Evolutionary conservation across 2,329 filamentous ascomycete species (phyloP).

Genomic region (Phialemonium atrogriseum): DNA sequence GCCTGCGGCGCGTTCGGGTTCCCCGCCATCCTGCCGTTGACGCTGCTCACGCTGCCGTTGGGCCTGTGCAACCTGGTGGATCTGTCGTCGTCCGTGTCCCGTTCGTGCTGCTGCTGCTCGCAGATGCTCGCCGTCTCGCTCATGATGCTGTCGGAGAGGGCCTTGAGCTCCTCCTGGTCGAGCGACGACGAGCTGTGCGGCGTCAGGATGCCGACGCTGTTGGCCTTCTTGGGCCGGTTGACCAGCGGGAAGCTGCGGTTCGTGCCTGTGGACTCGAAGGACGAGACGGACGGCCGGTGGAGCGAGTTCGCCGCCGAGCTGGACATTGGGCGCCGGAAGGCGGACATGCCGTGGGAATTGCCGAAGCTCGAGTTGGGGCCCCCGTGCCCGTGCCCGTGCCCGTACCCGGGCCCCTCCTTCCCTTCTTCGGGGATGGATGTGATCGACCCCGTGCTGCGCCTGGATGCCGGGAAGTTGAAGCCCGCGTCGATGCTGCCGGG

Average conservation of each 20-base stretch:
- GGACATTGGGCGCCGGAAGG: constrained; percentile 34
- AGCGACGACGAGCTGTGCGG: constrained; percentile 35
- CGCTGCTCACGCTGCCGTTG: neutral
- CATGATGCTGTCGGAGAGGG: constrained; percentile 39
- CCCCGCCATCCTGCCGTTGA: constrained; percentile 11
- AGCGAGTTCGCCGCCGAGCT: constrained; percentile 23
- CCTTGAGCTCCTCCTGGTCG: constrained; percentile 39
- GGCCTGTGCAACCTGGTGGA: too few relatives aligned
- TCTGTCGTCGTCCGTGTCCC: constrained; percentile 2
- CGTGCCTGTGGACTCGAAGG: constrained; percentile 49
- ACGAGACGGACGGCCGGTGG: constrained; percentile 49
- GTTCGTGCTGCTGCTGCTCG: constrained; percentile 18
- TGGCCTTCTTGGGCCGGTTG: constrained; percentile 36
- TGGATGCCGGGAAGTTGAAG: constrained; percentile 8
- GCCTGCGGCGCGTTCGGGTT: constrained; percentile 22
- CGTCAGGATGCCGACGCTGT: constrained; percentile 35
- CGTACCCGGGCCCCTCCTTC: too few relatives aligned
- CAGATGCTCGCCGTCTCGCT: constrained; percentile 36
- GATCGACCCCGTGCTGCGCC: constrained; percentile 14
- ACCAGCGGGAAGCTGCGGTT: constrained; percentile 55
- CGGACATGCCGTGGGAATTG: constrained; percentile 17
- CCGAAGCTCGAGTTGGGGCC: constrained; percentile 1
- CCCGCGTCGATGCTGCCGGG: constrained; percentile 5
- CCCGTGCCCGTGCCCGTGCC: constrained; percentile 6
- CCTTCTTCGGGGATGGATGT: constrained; percentile 16